These are phyloP conservation scores for Tilletia caries DNA, from an alignment of 1,284 basidiomycete genomes.

Conservation along the genomic window DNA sequence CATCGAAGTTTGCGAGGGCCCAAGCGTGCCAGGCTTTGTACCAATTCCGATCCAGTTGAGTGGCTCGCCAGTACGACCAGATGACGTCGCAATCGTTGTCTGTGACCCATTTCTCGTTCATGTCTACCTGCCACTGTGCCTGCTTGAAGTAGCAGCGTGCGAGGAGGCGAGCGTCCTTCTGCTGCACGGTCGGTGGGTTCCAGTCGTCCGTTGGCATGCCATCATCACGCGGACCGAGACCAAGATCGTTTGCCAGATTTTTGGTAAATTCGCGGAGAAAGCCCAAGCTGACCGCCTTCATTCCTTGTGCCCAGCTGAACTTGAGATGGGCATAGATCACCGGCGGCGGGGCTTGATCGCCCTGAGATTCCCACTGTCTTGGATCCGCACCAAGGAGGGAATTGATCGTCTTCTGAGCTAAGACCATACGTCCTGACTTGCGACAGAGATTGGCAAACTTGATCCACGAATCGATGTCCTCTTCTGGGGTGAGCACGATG, in stretches of 20 bases:
- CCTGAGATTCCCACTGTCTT: not conserved
- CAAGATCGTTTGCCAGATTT: slow-evolving; percentile 69
- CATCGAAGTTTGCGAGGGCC: slow-evolving; percentile 94
- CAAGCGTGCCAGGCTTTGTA: slow-evolving; percentile 99
- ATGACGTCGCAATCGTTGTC: slow-evolving; percentile 52
- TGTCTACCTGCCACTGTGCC: slow-evolving; percentile 83
- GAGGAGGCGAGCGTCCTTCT: slow-evolving; percentile 80
- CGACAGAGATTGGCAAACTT: slow-evolving; percentile 84
- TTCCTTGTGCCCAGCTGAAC: slow-evolving; percentile 89
- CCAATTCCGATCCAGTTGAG: slow-evolving; percentile 88
- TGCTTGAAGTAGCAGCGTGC: slow-evolving; percentile 96
- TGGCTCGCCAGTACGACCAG: slow-evolving; percentile 77
- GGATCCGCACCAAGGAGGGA: slow-evolving; percentile 48
- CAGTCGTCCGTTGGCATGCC: slow-evolving; percentile 44
- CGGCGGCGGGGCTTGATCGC: slow-evolving; percentile 67
- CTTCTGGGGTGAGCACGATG: slow-evolving; percentile 85
- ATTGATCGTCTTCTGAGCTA: slow-evolving; percentile 96
- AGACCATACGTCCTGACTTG: slow-evolving; percentile 75
- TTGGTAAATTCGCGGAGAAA: slow-evolving; percentile 82
- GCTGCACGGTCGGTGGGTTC: slow-evolving; percentile 42
- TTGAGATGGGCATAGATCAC: slow-evolving; percentile 97
- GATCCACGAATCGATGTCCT: slow-evolving; percentile 97
- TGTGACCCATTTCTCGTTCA: slow-evolving; percentile 71
- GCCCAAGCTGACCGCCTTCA: slow-evolving; percentile 71
- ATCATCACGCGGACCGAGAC: slow-evolving; percentile 55